Evolutionary conservation across 805 yeast genomes (phyloP), one percentile per base, ranked within the genome.

Genomic region (Kazachstania bromeliacearum): DNA sequence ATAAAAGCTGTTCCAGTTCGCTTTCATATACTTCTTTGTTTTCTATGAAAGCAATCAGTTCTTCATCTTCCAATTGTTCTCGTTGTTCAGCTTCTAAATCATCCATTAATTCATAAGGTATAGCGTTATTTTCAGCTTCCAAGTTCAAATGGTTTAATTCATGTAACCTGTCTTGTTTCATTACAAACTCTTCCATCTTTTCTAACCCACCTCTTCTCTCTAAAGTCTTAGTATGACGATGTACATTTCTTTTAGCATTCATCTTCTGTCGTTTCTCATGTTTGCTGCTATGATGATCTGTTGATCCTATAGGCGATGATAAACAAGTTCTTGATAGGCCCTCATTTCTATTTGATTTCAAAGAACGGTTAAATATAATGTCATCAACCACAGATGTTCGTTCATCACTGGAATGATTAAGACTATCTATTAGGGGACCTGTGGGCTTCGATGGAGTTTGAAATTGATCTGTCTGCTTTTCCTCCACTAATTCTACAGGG

Each of bases 121-220:
- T 24, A 2, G 41, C 34, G 39, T 55, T 38, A 12, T 38, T 29
- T 15, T 41, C 41, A 3, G 57, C 57, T 32, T 48, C 46, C 13
- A 13, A 4, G 9, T 44, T 39, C 26, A 49, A 34, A 4, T 33
- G 15, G 14, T 42, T 34, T 17, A 40, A 24, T 28, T 54, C 54
- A 24, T 37, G 30, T 13, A 20, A 30, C 8, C 39, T 37, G 29
- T 53, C 57, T 9, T 47, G 39, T 9, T 40, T 34, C 53, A 53
- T 48, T 4, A 57, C 45, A 28, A 55, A 53, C 5, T 42, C 31
- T 33, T 53, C 59, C 60, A 57, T 55, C 15, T 36, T 36, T 3
- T 43, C 47, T 10, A 42, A 14, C 0, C 61, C 60, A 19, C 61
- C 58, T 18, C 59, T 43, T 29, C 22, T 36, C 8, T 35, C 7